Conservation (phyloP, 345 rosid genomes). For the Cardamine chenopodiifolia region DNA sequence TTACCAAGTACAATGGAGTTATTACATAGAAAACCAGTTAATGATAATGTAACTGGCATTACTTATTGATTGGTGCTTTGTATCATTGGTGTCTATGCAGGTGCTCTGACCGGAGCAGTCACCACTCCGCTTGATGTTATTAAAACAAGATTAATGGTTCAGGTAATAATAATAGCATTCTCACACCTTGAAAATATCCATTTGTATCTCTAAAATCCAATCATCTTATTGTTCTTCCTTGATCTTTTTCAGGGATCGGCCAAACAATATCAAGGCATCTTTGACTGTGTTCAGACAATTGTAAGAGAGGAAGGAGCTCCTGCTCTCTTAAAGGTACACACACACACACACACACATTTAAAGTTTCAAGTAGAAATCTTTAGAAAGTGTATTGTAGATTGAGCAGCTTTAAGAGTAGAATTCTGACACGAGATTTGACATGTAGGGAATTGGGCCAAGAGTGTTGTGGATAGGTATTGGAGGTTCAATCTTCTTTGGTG, state of each 20-base stretch:
- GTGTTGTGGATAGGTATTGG: slow-evolving; percentile 94
- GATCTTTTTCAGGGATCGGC: slow-evolving; percentile 64
- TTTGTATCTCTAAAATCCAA: neutral
- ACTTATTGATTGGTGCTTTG: neutral
- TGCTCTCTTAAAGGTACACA: slow-evolving; percentile 81
- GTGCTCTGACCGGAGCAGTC: slow-evolving; percentile 94
- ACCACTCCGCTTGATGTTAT: slow-evolving; percentile 98
- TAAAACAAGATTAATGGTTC: slow-evolving; percentile 96
- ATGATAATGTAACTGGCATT: neutral
- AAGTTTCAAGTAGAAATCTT: slow-evolving; percentile 1
- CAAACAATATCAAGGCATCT: slow-evolving; percentile 74
- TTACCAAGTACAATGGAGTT: slow-evolving; percentile 14
- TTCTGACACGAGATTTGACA: neutral
- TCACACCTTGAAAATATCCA: slow-evolving; percentile 12
- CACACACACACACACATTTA: neutral
- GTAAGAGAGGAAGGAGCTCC: slow-evolving; percentile 83
- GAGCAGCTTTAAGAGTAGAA: neutral
- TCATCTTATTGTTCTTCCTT: neutral
- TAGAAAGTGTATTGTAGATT: neutral
- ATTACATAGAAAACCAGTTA: neutral
- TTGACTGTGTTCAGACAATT: slow-evolving; percentile 85
- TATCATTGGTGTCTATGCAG: slow-evolving; percentile 42
- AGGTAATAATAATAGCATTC: slow-evolving; percentile 54
- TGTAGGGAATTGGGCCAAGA: slow-evolving; percentile 85
- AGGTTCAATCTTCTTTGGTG: slow-evolving; percentile 87